phyloP scores from a whole-genome alignment of 1,284 basidiomycete species.

The Naganishia liquefaciens region DNA sequence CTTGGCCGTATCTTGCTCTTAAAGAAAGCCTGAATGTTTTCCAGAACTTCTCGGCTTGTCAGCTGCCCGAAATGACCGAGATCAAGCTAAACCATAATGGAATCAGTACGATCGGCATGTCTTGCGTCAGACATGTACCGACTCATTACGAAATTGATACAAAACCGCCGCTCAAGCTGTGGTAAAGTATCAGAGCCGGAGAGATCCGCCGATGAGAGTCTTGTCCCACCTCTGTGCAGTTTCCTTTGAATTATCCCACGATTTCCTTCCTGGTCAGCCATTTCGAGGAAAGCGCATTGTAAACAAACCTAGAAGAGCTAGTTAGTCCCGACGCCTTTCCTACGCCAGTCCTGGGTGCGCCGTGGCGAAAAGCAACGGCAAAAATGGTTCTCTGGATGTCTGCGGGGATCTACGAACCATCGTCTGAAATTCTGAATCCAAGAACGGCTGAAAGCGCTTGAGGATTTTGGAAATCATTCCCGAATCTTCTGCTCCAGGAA shows the following conservation, averaged over 20 bases:
- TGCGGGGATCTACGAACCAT: slow-evolving; percentile 76
- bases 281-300: slow-evolving; percentile 46
- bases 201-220: not conserved
- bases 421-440: slow-evolving; percentile 58
- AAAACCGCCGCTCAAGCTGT: slow-evolving; percentile 70
- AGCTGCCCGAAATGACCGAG: slow-evolving; percentile 64
- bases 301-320: slow-evolving; percentile 56
- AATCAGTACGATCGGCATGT: slow-evolving; percentile 43
- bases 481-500: slow-evolving; percentile 65
- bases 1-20: slow-evolving; percentile 49
- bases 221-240: slow-evolving; percentile 65
- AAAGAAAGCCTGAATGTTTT: slow-evolving; percentile 65
- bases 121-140: slow-evolving; percentile 38
- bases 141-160: slow-evolving; percentile 63
- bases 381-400: slow-evolving; percentile 63
- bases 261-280: slow-evolving; percentile 43
- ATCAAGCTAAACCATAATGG: slow-evolving; percentile 33
- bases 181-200: not conserved
- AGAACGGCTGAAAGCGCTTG: slow-evolving; percentile 70
- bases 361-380: slow-evolving; percentile 63
- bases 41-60: slow-evolving; percentile 68
- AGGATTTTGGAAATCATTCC: slow-evolving; percentile 72
- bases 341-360: slow-evolving; percentile 55
- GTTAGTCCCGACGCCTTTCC: slow-evolving; percentile 52
- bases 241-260: slow-evolving; percentile 58